Percentiles rank a stretch among this genome's conserved stretches.
Evolutionary conservation across 176 grass and related monocot species (phyloP).

Genomic region (Hyparrhenia diplandra): DNA sequence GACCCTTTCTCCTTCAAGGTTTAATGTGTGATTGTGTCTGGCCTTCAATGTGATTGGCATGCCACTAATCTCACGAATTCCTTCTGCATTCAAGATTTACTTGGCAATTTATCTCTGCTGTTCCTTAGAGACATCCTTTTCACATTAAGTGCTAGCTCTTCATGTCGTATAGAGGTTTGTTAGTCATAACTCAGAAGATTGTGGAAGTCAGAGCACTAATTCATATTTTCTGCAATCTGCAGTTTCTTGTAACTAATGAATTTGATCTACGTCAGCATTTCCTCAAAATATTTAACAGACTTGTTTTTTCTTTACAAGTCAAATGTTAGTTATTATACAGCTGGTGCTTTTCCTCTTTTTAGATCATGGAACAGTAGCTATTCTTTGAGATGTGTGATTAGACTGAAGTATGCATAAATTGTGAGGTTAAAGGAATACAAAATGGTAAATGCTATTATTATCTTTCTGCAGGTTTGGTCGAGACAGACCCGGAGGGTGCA

Average conservation of each 20-base stretch:
- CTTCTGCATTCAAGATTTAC: not conserved
- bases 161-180: too few species aligned
- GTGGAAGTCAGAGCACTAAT: not conserved
- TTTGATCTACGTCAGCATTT: not conserved
- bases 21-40: not conserved
- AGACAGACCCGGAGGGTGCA: conserved; percentile 89
- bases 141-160: not conserved
- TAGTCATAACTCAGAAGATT: not conserved
- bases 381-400: not conserved
- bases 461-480: conserved; percentile 70
- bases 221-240: not conserved
- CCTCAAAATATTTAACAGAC: not conserved
- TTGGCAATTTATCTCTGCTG: not conserved
- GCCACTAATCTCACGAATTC: not conserved
- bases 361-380: not conserved
- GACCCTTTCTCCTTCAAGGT: too few species aligned
- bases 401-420: not conserved
- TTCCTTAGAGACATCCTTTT: not conserved
- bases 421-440: not conserved
- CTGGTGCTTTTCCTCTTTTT: not conserved
- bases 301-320: not conserved
- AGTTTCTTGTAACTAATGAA: not conserved
- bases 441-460: conserved; percentile 5
- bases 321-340: not conserved
- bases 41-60: not conserved